Evolutionary conservation across 768 basidiomycete species (phyloP), one percentile per base, ranked within the genome.

Genomic region (Rhodocollybia butyracea): DNA sequence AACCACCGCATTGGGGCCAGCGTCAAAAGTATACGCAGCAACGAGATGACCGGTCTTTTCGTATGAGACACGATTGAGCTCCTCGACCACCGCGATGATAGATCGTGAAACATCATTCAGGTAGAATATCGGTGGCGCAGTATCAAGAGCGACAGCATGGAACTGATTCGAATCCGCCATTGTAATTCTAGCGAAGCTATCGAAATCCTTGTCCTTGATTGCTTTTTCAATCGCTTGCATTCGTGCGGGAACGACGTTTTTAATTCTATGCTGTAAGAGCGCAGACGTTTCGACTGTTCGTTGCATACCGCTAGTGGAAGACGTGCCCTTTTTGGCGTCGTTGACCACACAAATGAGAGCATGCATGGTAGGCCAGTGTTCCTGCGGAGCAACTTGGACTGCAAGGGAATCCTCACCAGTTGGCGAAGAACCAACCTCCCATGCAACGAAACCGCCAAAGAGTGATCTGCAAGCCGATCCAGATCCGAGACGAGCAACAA

Each of bases 131-230:
- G 97, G 97, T 1, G 97, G 97, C 40, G 89, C 84, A 0, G 97
- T 98, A 73, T 99, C 97, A 60, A 98, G 86, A 47, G 90, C 91
- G 61, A 98, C 93, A 26, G 97, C 94, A 67, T 99, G 97, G 84
- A 99, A 99, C 75, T 93, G 89, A 75, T 99, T 99, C 50, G 94
- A 96, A 69, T 99, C 97, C 46, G 82, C 84, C 94, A 98, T 99
- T 21, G 97, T 99, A 69, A 98, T 83, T 57, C 75, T 73, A 0
- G 94, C 97, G 61, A 99, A 99, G 0, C 82, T 61, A 63, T 94
- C 85, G 68, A 99, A 99, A 72, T 98, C 90, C 61, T 78, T 81
- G 1, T 67, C 74, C 45, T 70, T 66, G 71, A 99, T 98, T 21
- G 97, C 96, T 8, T 78, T 66, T n/a, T 78, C 78, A 67, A 98